These are phyloP conservation scores for Coix lacrymajobi DNA, from an alignment of 176 grass and related monocot species.

Conservation along the genomic window DNA sequence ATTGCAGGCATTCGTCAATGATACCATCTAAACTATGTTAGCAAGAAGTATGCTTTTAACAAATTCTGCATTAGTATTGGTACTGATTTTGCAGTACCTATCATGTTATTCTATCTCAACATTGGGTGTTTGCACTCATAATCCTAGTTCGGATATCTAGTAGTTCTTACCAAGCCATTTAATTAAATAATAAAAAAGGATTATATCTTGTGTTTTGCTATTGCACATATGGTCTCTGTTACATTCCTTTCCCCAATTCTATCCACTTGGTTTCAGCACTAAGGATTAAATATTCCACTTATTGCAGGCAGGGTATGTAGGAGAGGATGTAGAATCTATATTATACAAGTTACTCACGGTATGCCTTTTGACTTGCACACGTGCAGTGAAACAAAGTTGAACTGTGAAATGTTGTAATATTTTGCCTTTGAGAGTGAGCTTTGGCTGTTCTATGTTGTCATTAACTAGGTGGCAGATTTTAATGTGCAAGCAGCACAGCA, in stretches of 20 bases:
- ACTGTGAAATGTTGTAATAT: background rate
- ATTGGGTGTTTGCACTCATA: background rate
- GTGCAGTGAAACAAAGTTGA: background rate
- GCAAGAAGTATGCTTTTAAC: background rate
- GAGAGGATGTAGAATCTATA: constrained; percentile 99
- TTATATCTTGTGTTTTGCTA: background rate
- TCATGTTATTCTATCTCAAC: background rate
- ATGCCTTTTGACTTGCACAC: constrained; percentile 22
- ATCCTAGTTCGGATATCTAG: background rate
- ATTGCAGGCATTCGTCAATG: background rate
- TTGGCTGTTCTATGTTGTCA: constrained; percentile 28
- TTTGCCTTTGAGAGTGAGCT: constrained; percentile 12
- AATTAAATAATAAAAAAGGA: background rate
- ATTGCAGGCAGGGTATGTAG: constrained; percentile 96
- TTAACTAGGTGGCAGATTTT: constrained; percentile 89
- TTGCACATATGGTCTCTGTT: background rate
- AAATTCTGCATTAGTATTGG: background rate
- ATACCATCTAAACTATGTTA: background rate
- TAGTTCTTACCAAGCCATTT: background rate
- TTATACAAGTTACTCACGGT: constrained; percentile 96
- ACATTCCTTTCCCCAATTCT: background rate
- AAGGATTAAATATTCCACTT: constrained; percentile 31
- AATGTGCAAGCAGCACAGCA: constrained; percentile 99
- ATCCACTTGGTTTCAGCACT: background rate
- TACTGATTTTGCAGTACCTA: background rate